phyloP scores from a whole-genome alignment of 129 eudicot genomes.

The Lactuca saligna region DNA sequence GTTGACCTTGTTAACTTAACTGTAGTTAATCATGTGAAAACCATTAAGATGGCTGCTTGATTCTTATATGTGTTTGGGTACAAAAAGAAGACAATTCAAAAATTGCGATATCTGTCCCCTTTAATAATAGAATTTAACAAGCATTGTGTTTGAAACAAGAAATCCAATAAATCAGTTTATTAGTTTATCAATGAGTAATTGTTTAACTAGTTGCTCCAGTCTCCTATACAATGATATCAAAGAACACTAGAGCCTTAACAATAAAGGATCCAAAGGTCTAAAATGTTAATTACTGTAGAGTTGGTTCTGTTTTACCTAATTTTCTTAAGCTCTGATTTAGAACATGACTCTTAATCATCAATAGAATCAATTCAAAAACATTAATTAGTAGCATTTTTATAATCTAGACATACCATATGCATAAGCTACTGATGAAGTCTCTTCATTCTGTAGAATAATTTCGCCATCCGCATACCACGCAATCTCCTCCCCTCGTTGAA shows the following conservation, averaged over 20 bases:
- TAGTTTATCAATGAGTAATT: not conserved
- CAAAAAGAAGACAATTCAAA: too few relatives aligned
- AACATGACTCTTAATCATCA: not conserved
- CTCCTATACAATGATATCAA: too few relatives aligned
- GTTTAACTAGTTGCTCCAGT: too few relatives aligned
- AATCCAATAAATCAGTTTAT: not conserved
- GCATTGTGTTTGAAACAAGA: not conserved
- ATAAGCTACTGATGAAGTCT: constrained; percentile 76
- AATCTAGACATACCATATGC: constrained; percentile 69
- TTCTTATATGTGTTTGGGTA: too few relatives aligned
- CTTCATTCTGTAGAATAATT: constrained; percentile 81
- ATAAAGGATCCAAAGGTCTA: not conserved
- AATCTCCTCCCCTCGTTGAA: constrained; percentile 88
- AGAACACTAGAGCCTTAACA: not conserved
- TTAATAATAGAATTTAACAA: not conserved
- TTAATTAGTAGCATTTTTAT: constrained; percentile 9
- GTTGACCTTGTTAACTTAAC: too few relatives aligned
- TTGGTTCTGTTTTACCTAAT: not conserved
- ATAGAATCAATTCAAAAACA: constrained; percentile 8
- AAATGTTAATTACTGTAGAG: constrained; percentile 7
- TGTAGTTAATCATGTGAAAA: too few relatives aligned
- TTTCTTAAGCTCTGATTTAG: not conserved
- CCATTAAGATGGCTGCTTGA: too few relatives aligned
- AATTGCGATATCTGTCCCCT: constrained; percentile 5
- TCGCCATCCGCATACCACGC: constrained; percentile 40